Base-by-base conservation (phyloP, 2,329 filamentous ascomycete species). In the Ilyonectria robusta region DNA sequence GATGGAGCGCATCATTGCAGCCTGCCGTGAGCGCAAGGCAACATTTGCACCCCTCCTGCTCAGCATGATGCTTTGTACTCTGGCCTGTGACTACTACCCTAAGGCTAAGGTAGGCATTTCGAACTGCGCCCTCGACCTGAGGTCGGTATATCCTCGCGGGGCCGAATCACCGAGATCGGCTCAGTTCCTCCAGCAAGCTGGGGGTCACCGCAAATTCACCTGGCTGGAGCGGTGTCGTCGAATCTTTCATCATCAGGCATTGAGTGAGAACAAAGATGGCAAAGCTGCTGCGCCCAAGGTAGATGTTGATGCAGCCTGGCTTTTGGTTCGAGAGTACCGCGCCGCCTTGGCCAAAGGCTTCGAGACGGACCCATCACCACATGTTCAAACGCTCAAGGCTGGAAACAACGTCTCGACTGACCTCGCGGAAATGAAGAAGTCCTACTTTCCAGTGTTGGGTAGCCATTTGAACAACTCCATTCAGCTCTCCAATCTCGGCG, bases 31-130 rank as follows among this genome's bases (percentile, higher is more conserved):
- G 15, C 44, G 67, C 7, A 56, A 70, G 0, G 66, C 70, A 7
- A 77, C 67, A 0, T 75, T 77, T 15, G 75, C 75, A 0, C 72
- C 75, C 1, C 60, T 77, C 1, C 35, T 77, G 3, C 62, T 60
- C 0, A 54, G 65, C 3, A 57, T 70, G 58, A n/a, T 69, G 4
- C 21, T 62, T 1, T 61, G 62, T 33, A 70, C 73, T 0, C 48
- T 76, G 6, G 68, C 69, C 1, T 63, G 37, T 8, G 75, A 77
- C 13, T 69, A 63, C 21, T 77, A 74, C 31, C 75, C 72, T 0
- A 55, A 70, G 5, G 75, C 75, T 0, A 73, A 70, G 44, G 62
- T 77, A 3, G 70, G 66, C 9, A 58, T 66, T 0, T 53, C 62
- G 0, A 54, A 67, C 10, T 74, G 59, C 40, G 69, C 65, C 1